These are phyloP conservation scores for Tulasnella sp. DNA, from an alignment of 768 basidiomycete genomes.

Conservation along the genomic window DNA sequence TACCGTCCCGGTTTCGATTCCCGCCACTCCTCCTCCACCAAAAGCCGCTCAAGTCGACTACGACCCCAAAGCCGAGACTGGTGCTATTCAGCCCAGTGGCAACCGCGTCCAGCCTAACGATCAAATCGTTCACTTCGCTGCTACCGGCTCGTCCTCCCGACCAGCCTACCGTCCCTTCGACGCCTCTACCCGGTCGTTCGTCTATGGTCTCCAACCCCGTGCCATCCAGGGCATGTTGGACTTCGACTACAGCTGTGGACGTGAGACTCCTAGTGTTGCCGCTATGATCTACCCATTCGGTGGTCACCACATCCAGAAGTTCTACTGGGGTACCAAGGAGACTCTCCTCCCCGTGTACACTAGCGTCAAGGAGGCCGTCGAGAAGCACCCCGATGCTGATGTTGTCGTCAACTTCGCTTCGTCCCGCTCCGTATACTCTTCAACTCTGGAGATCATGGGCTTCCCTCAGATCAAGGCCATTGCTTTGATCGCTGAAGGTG, in stretches of 20 bases:
- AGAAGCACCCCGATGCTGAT: constrained; percentile 95
- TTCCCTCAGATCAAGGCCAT: constrained; percentile 66
- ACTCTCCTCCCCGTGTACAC: constrained; percentile 98
- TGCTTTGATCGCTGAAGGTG: constrained; percentile 97
- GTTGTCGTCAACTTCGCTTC: constrained; percentile 98
- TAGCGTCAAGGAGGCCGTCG: constrained; percentile 79
- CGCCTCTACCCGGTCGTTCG: constrained; percentile 88
- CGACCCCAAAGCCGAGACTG: constrained; percentile 44
- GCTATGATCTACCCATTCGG: constrained; percentile 99
- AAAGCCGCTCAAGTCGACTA: constrained; percentile 40
- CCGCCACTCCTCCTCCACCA: constrained; percentile 45
- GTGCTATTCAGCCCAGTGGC: constrained; percentile 71
- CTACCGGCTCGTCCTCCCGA: constrained; percentile 42
- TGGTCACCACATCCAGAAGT: constrained; percentile 99
- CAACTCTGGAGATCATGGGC: constrained; percentile 86
- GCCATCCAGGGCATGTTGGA: constrained; percentile 99
- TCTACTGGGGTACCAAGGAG: constrained; percentile 99
- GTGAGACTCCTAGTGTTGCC: constrained; percentile 84
- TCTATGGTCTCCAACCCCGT: constrained; percentile 97
- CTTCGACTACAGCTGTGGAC: constrained; percentile 98
- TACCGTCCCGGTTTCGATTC: constrained; percentile 40
- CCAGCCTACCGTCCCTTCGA: constrained; percentile 92
- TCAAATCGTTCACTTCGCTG: constrained; percentile 85
- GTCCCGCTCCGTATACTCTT: constrained; percentile 88
- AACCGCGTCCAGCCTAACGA: constrained; percentile 81